Conservation (phyloP, 176 grass and related monocot species). For the Melocanna baccifera region DNA sequence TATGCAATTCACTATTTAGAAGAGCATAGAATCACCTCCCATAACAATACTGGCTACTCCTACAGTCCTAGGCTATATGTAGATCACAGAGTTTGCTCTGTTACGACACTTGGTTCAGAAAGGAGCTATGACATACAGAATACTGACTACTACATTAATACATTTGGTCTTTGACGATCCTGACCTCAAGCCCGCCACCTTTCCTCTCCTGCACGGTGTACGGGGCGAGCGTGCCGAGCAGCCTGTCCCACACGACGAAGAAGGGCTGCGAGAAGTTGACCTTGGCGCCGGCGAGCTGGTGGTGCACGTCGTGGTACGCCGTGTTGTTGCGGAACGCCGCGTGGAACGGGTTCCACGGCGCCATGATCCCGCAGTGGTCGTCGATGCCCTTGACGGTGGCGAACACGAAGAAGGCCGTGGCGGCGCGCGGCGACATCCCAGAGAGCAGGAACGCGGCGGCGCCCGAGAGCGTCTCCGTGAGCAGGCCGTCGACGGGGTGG, state of each 20-base stretch:
- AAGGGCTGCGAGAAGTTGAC: slow-evolving; percentile 60
- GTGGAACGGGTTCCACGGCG: slow-evolving; percentile 58
- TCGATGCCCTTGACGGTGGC: slow-evolving; percentile 61
- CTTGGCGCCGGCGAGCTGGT: slow-evolving; percentile 46
- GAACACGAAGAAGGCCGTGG: slow-evolving; percentile 44
- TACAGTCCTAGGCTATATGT: neutral
- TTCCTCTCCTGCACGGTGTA: slow-evolving; percentile 12
- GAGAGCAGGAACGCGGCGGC: slow-evolving; percentile 42
- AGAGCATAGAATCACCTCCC: too few relatives aligned
- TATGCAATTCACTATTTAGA: too few relatives aligned
- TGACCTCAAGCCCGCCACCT: slow-evolving; percentile 40
- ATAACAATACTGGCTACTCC: neutral
- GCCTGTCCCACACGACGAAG: slow-evolving; percentile 55
- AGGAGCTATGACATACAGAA: neutral
- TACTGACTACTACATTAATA: neutral
- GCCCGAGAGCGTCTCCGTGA: slow-evolving; percentile 55
- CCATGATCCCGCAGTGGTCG: slow-evolving; percentile 56
- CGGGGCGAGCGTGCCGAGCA: slow-evolving; percentile 41
- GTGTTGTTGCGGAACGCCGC: slow-evolving; percentile 45
- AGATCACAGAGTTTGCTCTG: neutral
- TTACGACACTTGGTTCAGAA: neutral
- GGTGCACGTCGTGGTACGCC: slow-evolving; percentile 66
- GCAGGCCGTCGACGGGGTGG: slow-evolving; percentile 55
- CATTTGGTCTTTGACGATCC: neutral
- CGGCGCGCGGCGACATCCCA: slow-evolving; percentile 26